These are phyloP conservation scores for Cyberlindnera suaveolens DNA, from an alignment of 805 yeast species.

Conservation along the genomic window DNA sequence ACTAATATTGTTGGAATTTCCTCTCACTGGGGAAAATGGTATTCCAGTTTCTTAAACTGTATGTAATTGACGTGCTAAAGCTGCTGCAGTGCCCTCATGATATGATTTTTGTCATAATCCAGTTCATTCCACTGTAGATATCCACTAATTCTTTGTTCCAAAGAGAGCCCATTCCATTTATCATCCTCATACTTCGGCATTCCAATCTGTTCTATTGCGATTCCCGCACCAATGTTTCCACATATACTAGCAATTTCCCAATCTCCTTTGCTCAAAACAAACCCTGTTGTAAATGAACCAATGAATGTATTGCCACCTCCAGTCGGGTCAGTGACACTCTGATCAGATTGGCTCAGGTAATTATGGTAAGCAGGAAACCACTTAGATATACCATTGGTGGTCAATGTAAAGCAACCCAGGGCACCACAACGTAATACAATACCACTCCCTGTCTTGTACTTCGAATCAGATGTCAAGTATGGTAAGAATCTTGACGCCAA, in stretches of 20 bases:
- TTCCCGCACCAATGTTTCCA: conserved; percentile 76
- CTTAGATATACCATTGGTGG: conserved; percentile 20
- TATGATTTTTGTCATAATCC: conserved; percentile 2
- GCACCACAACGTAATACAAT: conserved; percentile 73
- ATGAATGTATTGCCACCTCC: conserved; percentile 93
- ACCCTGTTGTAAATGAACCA: conserved; percentile 71
- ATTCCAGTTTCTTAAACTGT: too few relatives aligned
- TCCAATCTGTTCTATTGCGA: conserved; percentile 77
- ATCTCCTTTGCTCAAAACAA: conserved; percentile 39
- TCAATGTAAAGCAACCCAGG: conserved; percentile 53
- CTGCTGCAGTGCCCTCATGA: background rate
- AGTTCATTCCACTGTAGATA: conserved; percentile 30
- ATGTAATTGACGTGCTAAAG: too few relatives aligned
- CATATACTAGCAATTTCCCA: conserved; percentile 51
- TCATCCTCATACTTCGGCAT: conserved; percentile 44
- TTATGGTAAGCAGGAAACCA: conserved; percentile 77
- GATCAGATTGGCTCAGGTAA: conserved; percentile 25
- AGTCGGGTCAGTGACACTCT: conserved; percentile 75
- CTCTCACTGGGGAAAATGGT: too few relatives aligned
- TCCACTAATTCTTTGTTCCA: conserved; percentile 36
- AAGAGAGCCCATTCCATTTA: conserved; percentile 54
- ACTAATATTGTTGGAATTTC: background rate
- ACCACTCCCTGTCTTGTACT: conserved; percentile 31
- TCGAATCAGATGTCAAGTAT: conserved; percentile 31
- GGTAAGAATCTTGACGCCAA: conserved; percentile 37